Conservation (phyloP, 1,284 basidiomycete genomes). For the Leccinum solheimii region DNA sequence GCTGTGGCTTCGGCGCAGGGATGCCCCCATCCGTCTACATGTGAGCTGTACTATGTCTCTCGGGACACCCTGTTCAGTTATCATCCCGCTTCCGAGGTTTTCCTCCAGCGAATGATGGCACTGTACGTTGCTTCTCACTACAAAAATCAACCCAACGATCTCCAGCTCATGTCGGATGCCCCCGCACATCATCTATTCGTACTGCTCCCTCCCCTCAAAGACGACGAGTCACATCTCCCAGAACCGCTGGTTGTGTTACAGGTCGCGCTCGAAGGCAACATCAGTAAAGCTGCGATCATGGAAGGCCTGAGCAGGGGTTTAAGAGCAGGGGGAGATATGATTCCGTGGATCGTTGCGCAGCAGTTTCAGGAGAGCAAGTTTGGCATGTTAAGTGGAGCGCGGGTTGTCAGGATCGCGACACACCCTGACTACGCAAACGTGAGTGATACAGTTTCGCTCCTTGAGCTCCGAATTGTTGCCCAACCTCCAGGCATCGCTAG, state of each 20-base stretch:
- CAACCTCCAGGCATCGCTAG: not conserved
- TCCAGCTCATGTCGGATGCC: constrained; percentile 95
- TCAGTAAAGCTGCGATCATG: constrained; percentile 84
- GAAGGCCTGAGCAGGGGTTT: constrained; percentile 81
- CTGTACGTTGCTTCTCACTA: constrained; percentile 97
- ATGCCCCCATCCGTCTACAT: constrained; percentile 90
- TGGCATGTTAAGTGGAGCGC: constrained; percentile 86
- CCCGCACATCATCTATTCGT: constrained; percentile 98
- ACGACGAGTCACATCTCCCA: constrained; percentile 83
- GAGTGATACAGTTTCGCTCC: constrained; percentile 32
- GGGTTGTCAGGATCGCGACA: constrained; percentile 88
- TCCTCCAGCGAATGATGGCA: constrained; percentile 98
- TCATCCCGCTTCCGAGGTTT: constrained; percentile 95
- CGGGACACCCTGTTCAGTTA: constrained; percentile 97
- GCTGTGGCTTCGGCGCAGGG: constrained; percentile 57
- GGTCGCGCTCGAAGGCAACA: constrained; percentile 94
- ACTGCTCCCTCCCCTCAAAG: constrained; percentile 86
- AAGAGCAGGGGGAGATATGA: constrained; percentile 92
- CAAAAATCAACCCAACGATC: constrained; percentile 98
- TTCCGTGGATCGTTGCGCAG: constrained; percentile 95
- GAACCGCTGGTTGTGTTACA: constrained; percentile 95
- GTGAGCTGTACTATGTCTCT: constrained; percentile 95
- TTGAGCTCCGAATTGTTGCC: not conserved
- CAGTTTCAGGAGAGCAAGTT: constrained; percentile 98
- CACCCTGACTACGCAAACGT: constrained; percentile 93